Conservation (phyloP, 805 yeast species). For the Debaryomyces tyrocola region DNA sequence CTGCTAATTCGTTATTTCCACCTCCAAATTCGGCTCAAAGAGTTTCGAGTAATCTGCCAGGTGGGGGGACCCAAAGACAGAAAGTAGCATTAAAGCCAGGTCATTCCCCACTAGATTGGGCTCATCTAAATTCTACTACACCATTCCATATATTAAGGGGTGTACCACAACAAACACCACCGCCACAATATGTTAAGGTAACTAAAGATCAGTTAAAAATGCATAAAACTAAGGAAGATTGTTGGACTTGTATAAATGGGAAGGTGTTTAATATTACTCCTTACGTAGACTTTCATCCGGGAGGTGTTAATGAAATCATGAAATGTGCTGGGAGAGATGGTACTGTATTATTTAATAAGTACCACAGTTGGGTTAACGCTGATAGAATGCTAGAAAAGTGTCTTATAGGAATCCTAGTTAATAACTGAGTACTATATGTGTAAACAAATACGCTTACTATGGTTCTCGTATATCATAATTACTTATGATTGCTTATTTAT, state of each 20-base stretch:
- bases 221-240: constrained; percentile 65
- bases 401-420: constrained; percentile 58
- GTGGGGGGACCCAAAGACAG: constrained; percentile 16
- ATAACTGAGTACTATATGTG: neutral
- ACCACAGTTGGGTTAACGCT: constrained; percentile 73
- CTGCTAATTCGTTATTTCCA: constrained; percentile 21
- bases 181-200: constrained; percentile 48
- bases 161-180: constrained; percentile 51
- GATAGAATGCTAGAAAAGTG: constrained; percentile 81
- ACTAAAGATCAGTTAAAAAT: constrained; percentile 55
- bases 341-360: constrained; percentile 69
- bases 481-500: neutral
- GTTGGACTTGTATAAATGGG: constrained; percentile 82
- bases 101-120: constrained; percentile 89
- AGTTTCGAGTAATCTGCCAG: constrained; percentile 14
- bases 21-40: constrained; percentile 39
- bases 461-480: neutral
- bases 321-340: constrained; percentile 84
- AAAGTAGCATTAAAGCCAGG: constrained; percentile 75
- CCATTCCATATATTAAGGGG: constrained; percentile 54
- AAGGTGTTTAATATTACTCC: constrained; percentile 86
- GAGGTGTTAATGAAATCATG: constrained; percentile 79
- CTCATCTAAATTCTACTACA: constrained; percentile 47
- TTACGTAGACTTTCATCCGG: constrained; percentile 87
- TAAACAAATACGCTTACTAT: too few relatives aligned